Conservation (phyloP, 2,329 filamentous ascomycete species). For the Microascus cirrosus region DNA sequence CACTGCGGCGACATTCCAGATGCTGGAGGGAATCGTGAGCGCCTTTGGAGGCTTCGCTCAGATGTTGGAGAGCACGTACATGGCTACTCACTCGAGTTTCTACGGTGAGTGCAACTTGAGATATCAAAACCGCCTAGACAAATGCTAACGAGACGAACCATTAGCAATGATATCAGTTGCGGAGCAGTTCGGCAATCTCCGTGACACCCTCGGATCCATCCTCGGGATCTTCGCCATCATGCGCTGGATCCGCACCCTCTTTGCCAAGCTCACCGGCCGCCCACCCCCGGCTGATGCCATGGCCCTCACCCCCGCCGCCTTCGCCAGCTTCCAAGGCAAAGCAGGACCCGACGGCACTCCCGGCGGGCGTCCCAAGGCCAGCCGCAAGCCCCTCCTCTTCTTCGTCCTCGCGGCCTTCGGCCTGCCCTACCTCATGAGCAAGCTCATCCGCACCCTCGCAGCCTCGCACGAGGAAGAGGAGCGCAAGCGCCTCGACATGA, state of each 20-base stretch:
- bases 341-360: constrained; percentile 40
- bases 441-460: constrained; percentile 79
- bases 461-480: constrained; percentile 78
- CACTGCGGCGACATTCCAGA: constrained; percentile 94
- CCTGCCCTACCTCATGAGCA: constrained; percentile 92
- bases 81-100: constrained; percentile 98
- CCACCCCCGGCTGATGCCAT: constrained; percentile 80
- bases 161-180: constrained; percentile 97
- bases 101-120: constrained; percentile 60
- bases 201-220: constrained; percentile 85
- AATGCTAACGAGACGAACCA: constrained; percentile 8
- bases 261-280: constrained; percentile 87
- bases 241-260: constrained; percentile 83
- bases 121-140: not conserved
- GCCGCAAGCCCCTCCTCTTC: constrained; percentile 91
- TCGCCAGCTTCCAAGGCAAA: constrained; percentile 77
- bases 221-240: constrained; percentile 93
- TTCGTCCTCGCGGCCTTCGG: constrained; percentile 93
- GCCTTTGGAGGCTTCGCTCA: constrained; percentile 97
- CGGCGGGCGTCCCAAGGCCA: constrained; percentile 56
- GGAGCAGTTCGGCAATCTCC: constrained; percentile 89
- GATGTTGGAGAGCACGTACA: constrained; percentile 99
- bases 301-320: constrained; percentile 79
- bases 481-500: constrained; percentile 43
- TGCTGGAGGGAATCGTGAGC: constrained; percentile 93